phyloP scores from a whole-genome alignment of 179 eudicot species.

The Patellifolia procumbens region DNA sequence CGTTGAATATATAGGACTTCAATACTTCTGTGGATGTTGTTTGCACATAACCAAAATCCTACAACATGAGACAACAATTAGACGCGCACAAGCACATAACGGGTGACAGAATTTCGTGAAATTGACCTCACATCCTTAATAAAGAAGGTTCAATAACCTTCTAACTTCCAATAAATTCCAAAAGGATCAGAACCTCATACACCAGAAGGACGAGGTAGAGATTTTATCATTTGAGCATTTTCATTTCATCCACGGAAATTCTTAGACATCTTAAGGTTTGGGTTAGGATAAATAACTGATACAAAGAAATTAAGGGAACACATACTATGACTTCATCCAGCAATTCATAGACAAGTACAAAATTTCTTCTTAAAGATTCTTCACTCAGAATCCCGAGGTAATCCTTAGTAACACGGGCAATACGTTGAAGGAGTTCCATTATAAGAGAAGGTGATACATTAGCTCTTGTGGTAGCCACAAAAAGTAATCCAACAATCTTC shows the following conservation, averaged over 20 bases:
- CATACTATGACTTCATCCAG: conserved; percentile 96
- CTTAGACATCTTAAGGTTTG: neutral
- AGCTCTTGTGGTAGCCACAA: conserved; percentile 93
- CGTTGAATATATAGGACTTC: conserved; percentile 88
- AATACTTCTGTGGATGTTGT: conserved; percentile 91
- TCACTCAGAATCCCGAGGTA: conserved; percentile 93
- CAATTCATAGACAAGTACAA: conserved; percentile 92
- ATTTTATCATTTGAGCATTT: neutral
- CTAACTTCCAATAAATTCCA: neutral
- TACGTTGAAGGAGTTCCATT: conserved; percentile 88
- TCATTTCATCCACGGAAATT: too few species aligned
- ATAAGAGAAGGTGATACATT: conserved; percentile 84
- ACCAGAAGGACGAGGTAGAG: neutral
- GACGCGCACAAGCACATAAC: neutral
- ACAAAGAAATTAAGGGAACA: conserved; percentile 18
- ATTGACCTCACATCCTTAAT: neutral
- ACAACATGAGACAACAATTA: conserved; percentile 3
- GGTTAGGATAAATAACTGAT: neutral
- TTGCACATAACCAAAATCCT: conserved; percentile 99
- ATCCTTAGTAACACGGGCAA: conserved; percentile 92
- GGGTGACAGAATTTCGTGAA: neutral
- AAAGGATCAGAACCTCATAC: neutral
- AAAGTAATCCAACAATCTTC: conserved; percentile 87
- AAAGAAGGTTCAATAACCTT: neutral
- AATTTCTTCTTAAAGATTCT: conserved; percentile 86